phyloP scores from a whole-genome alignment of 805 yeast genomes.

The Candida coleopterorum region DNA sequence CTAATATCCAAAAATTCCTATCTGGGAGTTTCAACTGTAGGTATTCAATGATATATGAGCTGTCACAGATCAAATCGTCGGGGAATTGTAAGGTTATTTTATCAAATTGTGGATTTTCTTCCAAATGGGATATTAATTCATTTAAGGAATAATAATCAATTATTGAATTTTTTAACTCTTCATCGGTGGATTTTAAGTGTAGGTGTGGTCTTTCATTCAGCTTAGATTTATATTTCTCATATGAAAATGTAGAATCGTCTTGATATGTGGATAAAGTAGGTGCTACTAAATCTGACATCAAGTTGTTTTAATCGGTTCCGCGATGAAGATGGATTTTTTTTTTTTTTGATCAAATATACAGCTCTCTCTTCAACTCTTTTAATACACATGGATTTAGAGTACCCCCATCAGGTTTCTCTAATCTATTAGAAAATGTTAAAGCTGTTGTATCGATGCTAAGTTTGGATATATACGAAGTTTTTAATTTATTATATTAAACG shows the following conservation, averaged over 20 bases:
- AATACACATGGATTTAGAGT: slow-evolving; percentile 45
- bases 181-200: slow-evolving; percentile 12
- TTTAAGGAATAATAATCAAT: slow-evolving; percentile 52
- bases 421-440: too few species aligned
- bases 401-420: too few species aligned
- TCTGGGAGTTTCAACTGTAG: slow-evolving; percentile 29
- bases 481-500: too few species aligned
- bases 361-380: slow-evolving; percentile 37
- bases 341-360: too few species aligned
- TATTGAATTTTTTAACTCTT: slow-evolving; percentile 30
- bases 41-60: slow-evolving; percentile 61
- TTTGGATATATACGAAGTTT: too few species aligned
- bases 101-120: slow-evolving; percentile 30
- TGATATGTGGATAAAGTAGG: slow-evolving; percentile 75
- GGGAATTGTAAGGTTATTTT: slow-evolving; percentile 87
- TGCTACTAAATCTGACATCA: slow-evolving; percentile 30
- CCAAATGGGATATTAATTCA: slow-evolving; percentile 39
- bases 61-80: slow-evolving; percentile 71
- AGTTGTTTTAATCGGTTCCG: background rate
- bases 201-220: slow-evolving; percentile 22
- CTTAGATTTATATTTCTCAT: slow-evolving; percentile 35
- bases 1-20: slow-evolving; percentile 60
- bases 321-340: too few species aligned
- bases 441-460: too few species aligned
- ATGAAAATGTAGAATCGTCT: slow-evolving; percentile 52